Base-by-base conservation (phyloP, 148 eudicot genomes). In the Pouteria glomerata region DNA sequence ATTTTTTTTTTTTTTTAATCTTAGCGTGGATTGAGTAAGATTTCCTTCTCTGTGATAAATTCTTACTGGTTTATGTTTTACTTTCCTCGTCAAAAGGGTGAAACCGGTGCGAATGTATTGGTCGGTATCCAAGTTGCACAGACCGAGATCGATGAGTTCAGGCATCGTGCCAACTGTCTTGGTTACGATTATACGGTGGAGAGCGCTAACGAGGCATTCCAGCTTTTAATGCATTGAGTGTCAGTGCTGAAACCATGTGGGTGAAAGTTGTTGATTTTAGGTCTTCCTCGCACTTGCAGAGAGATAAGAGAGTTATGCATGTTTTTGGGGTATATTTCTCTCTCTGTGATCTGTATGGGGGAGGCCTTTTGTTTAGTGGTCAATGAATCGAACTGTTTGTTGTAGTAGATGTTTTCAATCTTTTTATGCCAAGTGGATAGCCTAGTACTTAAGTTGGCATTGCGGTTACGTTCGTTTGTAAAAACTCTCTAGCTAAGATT, bases 51-150 rank as follows among this genome's bases (percentile, higher is more conserved):
- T 53, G 13, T 29, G 2, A 23, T 77, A 18, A 51, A 34, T 45
- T 70, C 12, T 66, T 63, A 65, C n/a, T 14, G 0, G 50, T 21
- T 27, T 24, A 65, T 53, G 18, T 56, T 24, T 30, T 4, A 14
- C 1, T 39, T 35, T 47, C 52, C 1, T 56, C 33, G 64, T 59
- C 27, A 58, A 74, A 48, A 96, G 99, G 99, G 97, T 81, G 96
- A 90, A 76, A 73, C 85, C 1, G 99, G 97, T 68, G 97, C 97
- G 29, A 92, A 96, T 64, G 97, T 96, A 55, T 77, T 96, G 71
- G 99, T 96, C 14, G 99, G 92, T 48, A 88, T 96, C 57, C 99
- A 92, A 90, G 96, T 96, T 33, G 76, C 87, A 4, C 23, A 51
- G 0, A 55, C 72, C 0, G 96, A 92, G 80, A 84, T 90, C 59